These are phyloP conservation scores for Neoboletus subvelutipes DNA, from an alignment of 768 basidiomycete species.

Conservation along the genomic window DNA sequence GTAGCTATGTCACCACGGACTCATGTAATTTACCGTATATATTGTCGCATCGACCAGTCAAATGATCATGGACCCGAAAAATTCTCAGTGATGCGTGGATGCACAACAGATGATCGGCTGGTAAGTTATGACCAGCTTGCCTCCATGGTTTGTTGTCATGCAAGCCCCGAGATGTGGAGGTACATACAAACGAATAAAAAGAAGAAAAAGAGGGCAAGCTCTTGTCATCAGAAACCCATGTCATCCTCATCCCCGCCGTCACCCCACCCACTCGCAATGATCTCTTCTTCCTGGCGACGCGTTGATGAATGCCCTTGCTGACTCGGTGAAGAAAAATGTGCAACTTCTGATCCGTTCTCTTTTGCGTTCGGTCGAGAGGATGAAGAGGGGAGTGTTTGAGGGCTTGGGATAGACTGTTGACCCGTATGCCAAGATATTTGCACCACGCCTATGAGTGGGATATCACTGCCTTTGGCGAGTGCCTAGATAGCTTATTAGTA, in stretches of 20 bases:
- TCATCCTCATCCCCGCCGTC: conserved; percentile 63
- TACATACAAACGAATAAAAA: conserved; percentile 22
- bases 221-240: conserved; percentile 57
- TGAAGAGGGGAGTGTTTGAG: conserved; percentile 20
- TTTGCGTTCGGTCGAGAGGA: conserved; percentile 23
- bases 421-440: conserved; percentile 66
- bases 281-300: conserved; percentile 55
- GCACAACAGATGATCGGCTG: conserved; percentile 7
- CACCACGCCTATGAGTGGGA: conserved; percentile 64
- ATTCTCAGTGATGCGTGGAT: background rate
- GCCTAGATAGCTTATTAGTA: conserved; percentile 45
- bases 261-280: conserved; percentile 70
- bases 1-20: conserved; percentile 14
- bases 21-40: conserved; percentile 1
- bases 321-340: conserved; percentile 18
- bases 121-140: conserved; percentile 10
- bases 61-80: background rate
- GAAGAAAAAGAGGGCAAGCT: background rate
- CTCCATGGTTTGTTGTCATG: conserved; percentile 11
- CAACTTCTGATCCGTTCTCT: conserved; percentile 26
- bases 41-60: background rate
- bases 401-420: conserved; percentile 21
- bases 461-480: conserved; percentile 65
- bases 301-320: conserved; percentile 28
- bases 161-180: conserved; percentile 11